Evolutionary conservation across 495 filamentous ascomycete genomes (phyloP), one percentile per base, ranked within the genome.

Genomic region (Neurospora sublineolata): DNA sequence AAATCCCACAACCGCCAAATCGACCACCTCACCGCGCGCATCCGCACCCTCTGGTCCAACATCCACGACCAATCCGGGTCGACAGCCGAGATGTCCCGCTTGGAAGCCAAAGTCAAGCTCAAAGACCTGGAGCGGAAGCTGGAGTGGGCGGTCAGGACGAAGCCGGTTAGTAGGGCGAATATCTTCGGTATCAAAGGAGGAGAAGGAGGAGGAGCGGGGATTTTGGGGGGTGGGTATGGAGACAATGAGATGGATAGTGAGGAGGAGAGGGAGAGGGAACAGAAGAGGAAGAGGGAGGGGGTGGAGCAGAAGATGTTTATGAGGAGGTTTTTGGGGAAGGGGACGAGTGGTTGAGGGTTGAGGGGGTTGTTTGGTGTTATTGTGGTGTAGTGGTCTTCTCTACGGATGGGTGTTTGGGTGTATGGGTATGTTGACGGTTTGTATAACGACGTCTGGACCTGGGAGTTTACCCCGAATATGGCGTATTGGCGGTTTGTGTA

Each of bases 71-170:
- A 88, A 1, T 92, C 92, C 36, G 52, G 23, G 3, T 64, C 52
- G 6, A 90, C 91, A 33, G 86, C 89, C 8, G 87, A 90, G 77
- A 85, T 93, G 70, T 88, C 87, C 20, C 85, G 91, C 23, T 89
- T 92, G 64, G 86, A 94, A 69, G 89, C 90, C 0, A 94, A 95
- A 77, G 86, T 87, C 60, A 85, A 84, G 30, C 82, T 97, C 7
- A 90, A 95, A 75, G 82, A 88, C 3, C 77, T 97, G 11, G 84
- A 91, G 70, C 88, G 92, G 68, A 86, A 93, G 68, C 84, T 97
- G 64, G 76, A 88, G 42, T 89, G 90, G 76, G 87, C 87, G 0
- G 87, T 97, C 11, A 83, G 93, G 44, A 90, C 90, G 11, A 87
- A 86, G 76, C 86, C 86, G 38, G 87, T 82, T 69, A 84, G 86